Conservation (phyloP, 1,284 basidiomycete genomes). For the Cutaneotrichosporon cyanovorans region DNA sequence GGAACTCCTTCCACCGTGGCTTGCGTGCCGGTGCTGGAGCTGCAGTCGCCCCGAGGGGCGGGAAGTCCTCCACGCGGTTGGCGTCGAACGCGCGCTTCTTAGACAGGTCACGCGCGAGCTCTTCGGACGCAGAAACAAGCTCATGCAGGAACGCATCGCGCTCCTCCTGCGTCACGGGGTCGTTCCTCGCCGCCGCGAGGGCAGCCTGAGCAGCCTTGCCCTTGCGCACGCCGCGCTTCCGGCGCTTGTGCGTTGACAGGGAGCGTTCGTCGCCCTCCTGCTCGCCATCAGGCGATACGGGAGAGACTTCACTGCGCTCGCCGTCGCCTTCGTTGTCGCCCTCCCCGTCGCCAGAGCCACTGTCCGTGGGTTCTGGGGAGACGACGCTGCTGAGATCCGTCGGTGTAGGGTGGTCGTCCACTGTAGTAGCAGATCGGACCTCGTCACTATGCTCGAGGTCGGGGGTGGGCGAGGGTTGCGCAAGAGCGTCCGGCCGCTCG, state of each 20-base stretch:
- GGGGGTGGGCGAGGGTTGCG: slow-evolving; percentile 9
- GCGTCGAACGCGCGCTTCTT: slow-evolving; percentile 32
- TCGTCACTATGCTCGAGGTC: slow-evolving; percentile 16
- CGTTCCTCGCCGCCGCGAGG: slow-evolving; percentile 23
- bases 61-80: slow-evolving; percentile 36
- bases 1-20: slow-evolving; percentile 42
- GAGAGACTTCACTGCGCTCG: slow-evolving; percentile 27
- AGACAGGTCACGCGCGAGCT: slow-evolving; percentile 68
- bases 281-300: slow-evolving; percentile 38
- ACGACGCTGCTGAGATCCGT: slow-evolving; percentile 25
- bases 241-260: slow-evolving; percentile 37
- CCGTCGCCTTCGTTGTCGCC: slow-evolving; percentile 1
- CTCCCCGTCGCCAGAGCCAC: slow-evolving; percentile 9
- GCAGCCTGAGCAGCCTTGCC: slow-evolving; percentile 46
- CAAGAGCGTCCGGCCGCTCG: too few relatives aligned
- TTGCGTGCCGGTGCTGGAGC: slow-evolving; percentile 26
- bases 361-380: slow-evolving; percentile 25
- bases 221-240: slow-evolving; percentile 45
- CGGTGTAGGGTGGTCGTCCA: slow-evolving; percentile 37
- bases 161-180: slow-evolving; percentile 24
- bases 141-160: slow-evolving; percentile 52
- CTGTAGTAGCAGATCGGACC: slow-evolving; percentile 24
- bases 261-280: slow-evolving; percentile 32
- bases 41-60: slow-evolving; percentile 38
- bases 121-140: slow-evolving; percentile 70